A percentile compares a stretch with the other conserved stretches of the same genome.
These are phyloP conservation scores for Backusella psychrophila DNA, from an alignment of 192 early-diverging fungal genomes.

Conservation along the genomic window DNA sequence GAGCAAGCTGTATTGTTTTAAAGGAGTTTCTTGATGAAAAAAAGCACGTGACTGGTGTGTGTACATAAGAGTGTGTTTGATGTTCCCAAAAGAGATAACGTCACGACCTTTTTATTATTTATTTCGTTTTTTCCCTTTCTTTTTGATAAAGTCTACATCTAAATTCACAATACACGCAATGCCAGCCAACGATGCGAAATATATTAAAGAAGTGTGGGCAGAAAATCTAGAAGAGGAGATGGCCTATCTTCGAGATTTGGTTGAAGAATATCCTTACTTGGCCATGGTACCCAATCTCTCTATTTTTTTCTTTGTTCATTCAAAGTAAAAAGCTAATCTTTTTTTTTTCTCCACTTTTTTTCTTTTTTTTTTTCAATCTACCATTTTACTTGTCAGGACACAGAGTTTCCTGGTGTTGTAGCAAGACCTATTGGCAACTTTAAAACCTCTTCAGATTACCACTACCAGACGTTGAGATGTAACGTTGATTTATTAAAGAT, in stretches of 20 bases:
- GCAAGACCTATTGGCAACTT: conserved; percentile 98
- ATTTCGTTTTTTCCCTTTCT: neutral
- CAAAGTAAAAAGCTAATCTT: neutral
- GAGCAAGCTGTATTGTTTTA: no score
- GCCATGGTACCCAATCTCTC: conserved; percentile 74
- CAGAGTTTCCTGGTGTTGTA: conserved; percentile 99
- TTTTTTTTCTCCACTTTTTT: neutral
- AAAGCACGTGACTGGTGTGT: no score
- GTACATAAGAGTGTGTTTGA: neutral
- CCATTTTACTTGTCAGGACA: conserved; percentile 63
- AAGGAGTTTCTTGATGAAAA: no score
- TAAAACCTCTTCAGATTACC: conserved; percentile 93
- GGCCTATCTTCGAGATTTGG: conserved; percentile 77
- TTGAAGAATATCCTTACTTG: conserved; percentile 91
- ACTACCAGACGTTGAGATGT: conserved; percentile 96
- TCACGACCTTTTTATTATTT: neutral
- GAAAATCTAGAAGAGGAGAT: conserved; percentile 96
- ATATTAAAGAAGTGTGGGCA: conserved; percentile 89
- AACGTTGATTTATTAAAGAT: conserved; percentile 98
- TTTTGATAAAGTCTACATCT: neutral
- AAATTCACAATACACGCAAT: conserved; percentile 12
- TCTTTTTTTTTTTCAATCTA: neutral
- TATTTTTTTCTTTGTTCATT: neutral
- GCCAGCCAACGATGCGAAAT: conserved; percentile 38
- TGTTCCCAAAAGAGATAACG: neutral